Base-by-base conservation (phyloP, 192 early-diverging fungal species). In the Backusella tarrabulga region DNA sequence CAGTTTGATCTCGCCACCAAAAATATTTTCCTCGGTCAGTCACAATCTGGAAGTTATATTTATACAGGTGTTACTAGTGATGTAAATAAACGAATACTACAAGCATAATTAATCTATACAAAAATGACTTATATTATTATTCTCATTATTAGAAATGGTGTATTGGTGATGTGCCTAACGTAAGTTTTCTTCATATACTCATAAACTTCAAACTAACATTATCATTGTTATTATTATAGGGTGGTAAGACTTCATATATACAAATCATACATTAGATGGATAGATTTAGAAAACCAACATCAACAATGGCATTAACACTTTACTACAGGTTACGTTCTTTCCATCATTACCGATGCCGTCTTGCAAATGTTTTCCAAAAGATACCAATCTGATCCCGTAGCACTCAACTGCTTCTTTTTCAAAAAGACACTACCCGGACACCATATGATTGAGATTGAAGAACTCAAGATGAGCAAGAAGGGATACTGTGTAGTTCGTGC, bases 331-430 rank as follows among this genome's bases (percentile, higher is more conserved):
- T 83, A 79, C 21, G 72, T 73, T 23, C 36, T 71, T 6, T 73
- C 78, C 11, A 50, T 73, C 14, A 50, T 77, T 5, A n/a, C 72
- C 2, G 70, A 76, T 66, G 40, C 74, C 11, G 70, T 79, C 1
- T 41, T 78, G 26, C 71, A 77, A 32, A 66, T 72, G 32, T 79
- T 68, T 38, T 52, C 69, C 5, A 54, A 52, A 68, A 69, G 63
- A 56, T 21, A 50, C 14, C 81, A 83, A 44, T 35, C 29, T 3
- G 81, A 83, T 26, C 77, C 81, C 14, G 38, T 83, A n/a, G 74
- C 81, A 23, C 29, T 83, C 52, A 83, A 79, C 23, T 54, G 46
- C 17, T 83, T 83, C 67, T 83, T 73, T 40, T 68, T 79, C n/a
- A 66, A 41, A 23, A 83, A 83, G 23, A 77, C 73, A 32, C 15